A percentile compares a stretch with the other conserved stretches of the same genome.
These are phyloP conservation scores for Colletotrichum sojae DNA, from an alignment of 2,329 filamentous ascomycete genomes.

Conservation along the genomic window DNA sequence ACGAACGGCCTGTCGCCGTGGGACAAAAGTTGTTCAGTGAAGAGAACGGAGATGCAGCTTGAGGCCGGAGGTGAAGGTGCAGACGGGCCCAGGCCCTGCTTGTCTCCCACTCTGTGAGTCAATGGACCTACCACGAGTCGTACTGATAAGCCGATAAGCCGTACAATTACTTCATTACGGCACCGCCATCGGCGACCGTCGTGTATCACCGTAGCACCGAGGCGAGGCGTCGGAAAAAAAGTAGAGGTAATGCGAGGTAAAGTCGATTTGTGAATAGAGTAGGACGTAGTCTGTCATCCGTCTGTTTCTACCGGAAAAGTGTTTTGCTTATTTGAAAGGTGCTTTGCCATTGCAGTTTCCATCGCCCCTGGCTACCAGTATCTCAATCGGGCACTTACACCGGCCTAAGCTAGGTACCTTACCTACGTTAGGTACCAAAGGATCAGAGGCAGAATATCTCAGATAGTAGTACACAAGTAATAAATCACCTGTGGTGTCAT, in stretches of 20 bases:
- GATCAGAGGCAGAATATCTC: too few species aligned
- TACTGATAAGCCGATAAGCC: conserved; percentile 40
- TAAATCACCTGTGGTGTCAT: too few species aligned
- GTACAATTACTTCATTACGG: conserved; percentile 13
- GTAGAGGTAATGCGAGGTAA: neutral
- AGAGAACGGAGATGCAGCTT: conserved; percentile 16
- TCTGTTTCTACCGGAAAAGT: too few species aligned
- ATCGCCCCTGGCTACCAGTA: too few species aligned
- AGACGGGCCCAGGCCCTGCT: conserved; percentile 20
- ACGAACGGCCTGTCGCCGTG: neutral
- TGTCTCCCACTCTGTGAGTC: conserved; percentile 36
- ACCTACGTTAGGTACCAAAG: too few species aligned
- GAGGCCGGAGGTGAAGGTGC: neutral
- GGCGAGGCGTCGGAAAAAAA: conserved; percentile 26
- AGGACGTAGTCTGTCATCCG: too few species aligned
- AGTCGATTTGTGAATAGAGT: too few species aligned
- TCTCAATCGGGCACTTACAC: too few species aligned
- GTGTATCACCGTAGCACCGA: conserved; percentile 39
- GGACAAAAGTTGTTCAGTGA: neutral
- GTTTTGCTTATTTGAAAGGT: too few species aligned
- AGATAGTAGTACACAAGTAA: too few species aligned
- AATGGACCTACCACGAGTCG: conserved; percentile 31
- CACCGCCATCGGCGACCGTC: conserved; percentile 35
- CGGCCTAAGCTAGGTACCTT: too few species aligned
- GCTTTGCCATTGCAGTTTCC: too few species aligned